Evolutionary conservation across 2,329 filamentous ascomycete species (phyloP).

Genomic region (Scortechinia acanthostroma): DNA sequence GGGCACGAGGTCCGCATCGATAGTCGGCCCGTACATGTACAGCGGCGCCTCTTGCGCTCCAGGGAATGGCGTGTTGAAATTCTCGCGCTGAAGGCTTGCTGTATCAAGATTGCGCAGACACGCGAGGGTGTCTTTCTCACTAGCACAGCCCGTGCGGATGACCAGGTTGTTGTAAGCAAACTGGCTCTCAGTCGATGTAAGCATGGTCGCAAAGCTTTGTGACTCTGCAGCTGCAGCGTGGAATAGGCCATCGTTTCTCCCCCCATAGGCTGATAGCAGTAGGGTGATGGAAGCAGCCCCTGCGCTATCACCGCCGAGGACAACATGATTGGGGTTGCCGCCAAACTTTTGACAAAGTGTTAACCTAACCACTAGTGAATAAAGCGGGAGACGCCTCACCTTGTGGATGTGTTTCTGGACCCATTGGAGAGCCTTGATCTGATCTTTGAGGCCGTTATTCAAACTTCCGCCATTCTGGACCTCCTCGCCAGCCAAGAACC

Average conservation of each 20-base stretch:
- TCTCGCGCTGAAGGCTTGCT: slow-evolving; percentile 29
- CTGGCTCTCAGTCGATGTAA: slow-evolving; percentile 34
- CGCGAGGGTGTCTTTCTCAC: slow-evolving; percentile 22
- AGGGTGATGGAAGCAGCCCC: slow-evolving; percentile 60
- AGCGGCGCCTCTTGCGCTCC: slow-evolving; percentile 25
- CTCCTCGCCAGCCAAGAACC: slow-evolving; percentile 59
- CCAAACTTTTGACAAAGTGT: slow-evolving; percentile 50
- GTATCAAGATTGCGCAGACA: slow-evolving; percentile 36
- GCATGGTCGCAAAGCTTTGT: slow-evolving; percentile 38
- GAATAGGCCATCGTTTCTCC: slow-evolving; percentile 37
- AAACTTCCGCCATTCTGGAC: slow-evolving; percentile 37
- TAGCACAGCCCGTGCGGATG: slow-evolving; percentile 29
- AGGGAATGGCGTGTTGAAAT: slow-evolving; percentile 28
- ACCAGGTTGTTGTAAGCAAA: slow-evolving; percentile 44
- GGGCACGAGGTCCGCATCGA: slow-evolving; percentile 42
- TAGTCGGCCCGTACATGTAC: slow-evolving; percentile 44
- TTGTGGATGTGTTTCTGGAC: slow-evolving; percentile 53
- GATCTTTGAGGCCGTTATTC: slow-evolving; percentile 68
- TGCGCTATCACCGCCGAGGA: slow-evolving; percentile 62
- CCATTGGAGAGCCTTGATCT: slow-evolving; percentile 65
- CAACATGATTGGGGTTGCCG: slow-evolving; percentile 61
- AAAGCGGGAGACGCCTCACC: slow-evolving; percentile 14
- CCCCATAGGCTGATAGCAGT: slow-evolving; percentile 49
- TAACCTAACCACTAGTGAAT: slow-evolving; percentile 2
- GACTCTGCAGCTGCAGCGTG: slow-evolving; percentile 40